phyloP scores from a whole-genome alignment of 2,329 filamentous ascomycete genomes.

The Drechslerella stenobrocha region DNA sequence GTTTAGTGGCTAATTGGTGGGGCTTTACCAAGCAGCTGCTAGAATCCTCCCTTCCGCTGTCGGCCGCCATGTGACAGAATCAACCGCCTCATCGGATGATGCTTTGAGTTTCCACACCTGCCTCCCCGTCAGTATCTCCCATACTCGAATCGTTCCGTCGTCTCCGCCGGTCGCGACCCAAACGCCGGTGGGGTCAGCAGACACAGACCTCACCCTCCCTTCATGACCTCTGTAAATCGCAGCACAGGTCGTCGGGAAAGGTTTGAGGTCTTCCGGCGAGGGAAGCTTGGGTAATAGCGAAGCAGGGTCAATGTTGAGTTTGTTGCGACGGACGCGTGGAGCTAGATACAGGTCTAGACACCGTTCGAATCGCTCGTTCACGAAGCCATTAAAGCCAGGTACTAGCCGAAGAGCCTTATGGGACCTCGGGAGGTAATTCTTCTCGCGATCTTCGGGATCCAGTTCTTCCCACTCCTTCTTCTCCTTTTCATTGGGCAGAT shows the following conservation, averaged over 20 bases:
- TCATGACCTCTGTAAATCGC: slow-evolving; percentile 86
- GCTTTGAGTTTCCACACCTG: slow-evolving; percentile 84
- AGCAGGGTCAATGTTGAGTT: slow-evolving; percentile 93
- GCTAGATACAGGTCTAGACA: slow-evolving; percentile 95
- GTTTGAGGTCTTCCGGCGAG: slow-evolving; percentile 86
- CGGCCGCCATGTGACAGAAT: slow-evolving; percentile 86
- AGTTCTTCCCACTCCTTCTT: slow-evolving; percentile 79
- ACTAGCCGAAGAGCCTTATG: slow-evolving; percentile 85
- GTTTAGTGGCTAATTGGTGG: slow-evolving; percentile 19
- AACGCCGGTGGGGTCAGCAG: slow-evolving; percentile 80
- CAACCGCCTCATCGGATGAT: slow-evolving; percentile 73
- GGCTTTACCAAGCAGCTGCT: slow-evolving; percentile 68
- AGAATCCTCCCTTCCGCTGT: slow-evolving; percentile 77
- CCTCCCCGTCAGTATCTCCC: slow-evolving; percentile 82
- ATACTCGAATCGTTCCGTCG: slow-evolving; percentile 87
- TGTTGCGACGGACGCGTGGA: slow-evolving; percentile 85
- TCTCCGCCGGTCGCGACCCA: slow-evolving; percentile 92
- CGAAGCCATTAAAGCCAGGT: slow-evolving; percentile 82
- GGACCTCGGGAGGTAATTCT: slow-evolving; percentile 80
- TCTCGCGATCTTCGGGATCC: slow-evolving; percentile 88
- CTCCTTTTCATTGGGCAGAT: slow-evolving; percentile 83
- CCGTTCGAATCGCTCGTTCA: slow-evolving; percentile 95
- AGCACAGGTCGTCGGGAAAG: slow-evolving; percentile 88
- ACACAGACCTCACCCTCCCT: slow-evolving; percentile 79
- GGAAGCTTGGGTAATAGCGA: slow-evolving; percentile 91